Conservation (phyloP, 495 filamentous ascomycete species). For the Penicillium pancosmium region DNA sequence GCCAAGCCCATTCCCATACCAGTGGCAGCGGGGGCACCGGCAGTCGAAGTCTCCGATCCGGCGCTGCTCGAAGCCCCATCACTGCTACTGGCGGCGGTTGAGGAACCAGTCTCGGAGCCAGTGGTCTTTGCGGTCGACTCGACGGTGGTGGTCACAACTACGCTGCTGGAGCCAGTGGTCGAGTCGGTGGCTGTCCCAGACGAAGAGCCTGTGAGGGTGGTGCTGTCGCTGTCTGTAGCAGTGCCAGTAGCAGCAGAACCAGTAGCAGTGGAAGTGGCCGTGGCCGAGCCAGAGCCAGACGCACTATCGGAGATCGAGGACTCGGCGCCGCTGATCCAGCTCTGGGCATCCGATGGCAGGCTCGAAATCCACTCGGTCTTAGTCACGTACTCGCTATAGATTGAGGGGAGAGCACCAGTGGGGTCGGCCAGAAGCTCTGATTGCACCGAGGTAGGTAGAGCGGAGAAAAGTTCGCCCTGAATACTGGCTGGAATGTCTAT, state of each 20-base stretch:
- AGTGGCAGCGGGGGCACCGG: constrained; percentile 18
- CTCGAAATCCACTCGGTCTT: constrained; percentile 19
- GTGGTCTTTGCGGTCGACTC: neutral
- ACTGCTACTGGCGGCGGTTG: neutral
- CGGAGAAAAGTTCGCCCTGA: constrained; percentile 1
- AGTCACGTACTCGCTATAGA: constrained; percentile 17
- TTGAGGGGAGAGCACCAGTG: neutral
- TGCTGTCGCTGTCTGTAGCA: neutral
- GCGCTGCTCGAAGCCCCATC: neutral
- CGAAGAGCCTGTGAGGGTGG: too few species aligned
- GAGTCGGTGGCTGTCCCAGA: too few species aligned
- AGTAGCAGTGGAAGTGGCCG: neutral
- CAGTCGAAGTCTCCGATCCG: constrained; percentile 11
- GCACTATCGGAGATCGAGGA: constrained; percentile 1
- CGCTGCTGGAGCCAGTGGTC: neutral
- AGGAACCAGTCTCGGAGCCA: constrained; percentile 2
- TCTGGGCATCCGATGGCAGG: constrained; percentile 21
- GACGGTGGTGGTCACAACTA: neutral
- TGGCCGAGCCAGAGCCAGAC: neutral
- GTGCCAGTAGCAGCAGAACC: neutral
- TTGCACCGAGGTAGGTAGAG: constrained; percentile 21
- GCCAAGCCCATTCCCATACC: constrained; percentile 26
- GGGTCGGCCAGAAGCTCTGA: constrained; percentile 21
- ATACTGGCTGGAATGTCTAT: constrained; percentile 7
- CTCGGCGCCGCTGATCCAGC: constrained; percentile 17